These are phyloP conservation scores for Xylariaceae sp. DNA, from an alignment of 2,329 filamentous ascomycete species.

Conservation along the genomic window DNA sequence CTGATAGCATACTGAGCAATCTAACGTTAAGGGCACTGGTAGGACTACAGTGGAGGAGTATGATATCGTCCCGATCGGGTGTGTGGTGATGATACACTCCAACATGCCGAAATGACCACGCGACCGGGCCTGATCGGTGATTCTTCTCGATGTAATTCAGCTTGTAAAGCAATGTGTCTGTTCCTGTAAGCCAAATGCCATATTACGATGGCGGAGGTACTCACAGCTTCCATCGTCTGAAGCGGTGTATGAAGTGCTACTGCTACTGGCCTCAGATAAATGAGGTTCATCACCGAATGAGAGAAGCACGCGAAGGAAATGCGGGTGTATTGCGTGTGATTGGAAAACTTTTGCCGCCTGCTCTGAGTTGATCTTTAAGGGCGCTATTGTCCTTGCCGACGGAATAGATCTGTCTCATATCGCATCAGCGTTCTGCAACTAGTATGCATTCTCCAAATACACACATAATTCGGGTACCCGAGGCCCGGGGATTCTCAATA, in stretches of 20 bases:
- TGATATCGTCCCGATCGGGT: conserved; percentile 11
- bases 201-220: neutral
- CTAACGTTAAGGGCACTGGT: conserved; percentile 7
- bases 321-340: conserved; percentile 3
- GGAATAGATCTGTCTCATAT: conserved; percentile 7
- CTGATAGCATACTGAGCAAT: neutral
- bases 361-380: conserved; percentile 9
- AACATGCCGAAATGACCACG: conserved; percentile 23
- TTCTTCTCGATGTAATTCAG: conserved; percentile 27
- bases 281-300: conserved; percentile 24
- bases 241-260: conserved; percentile 8
- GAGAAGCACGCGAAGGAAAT: conserved; percentile 16
- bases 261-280: conserved; percentile 22
- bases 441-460: neutral
- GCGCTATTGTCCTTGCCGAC: conserved; percentile 11
- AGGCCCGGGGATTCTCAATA: neutral
- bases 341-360: conserved; percentile 10
- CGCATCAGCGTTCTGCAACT: too few relatives aligned
- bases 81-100: conserved; percentile 25
- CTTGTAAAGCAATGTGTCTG: conserved; percentile 20
- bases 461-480: conserved; percentile 2
- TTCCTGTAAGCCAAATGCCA: neutral
- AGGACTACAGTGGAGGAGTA: conserved; percentile 17
- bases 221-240: neutral
- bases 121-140: neutral